Base-by-base conservation (phyloP, 805 yeast genomes). In the Candida incommunis region DNA sequence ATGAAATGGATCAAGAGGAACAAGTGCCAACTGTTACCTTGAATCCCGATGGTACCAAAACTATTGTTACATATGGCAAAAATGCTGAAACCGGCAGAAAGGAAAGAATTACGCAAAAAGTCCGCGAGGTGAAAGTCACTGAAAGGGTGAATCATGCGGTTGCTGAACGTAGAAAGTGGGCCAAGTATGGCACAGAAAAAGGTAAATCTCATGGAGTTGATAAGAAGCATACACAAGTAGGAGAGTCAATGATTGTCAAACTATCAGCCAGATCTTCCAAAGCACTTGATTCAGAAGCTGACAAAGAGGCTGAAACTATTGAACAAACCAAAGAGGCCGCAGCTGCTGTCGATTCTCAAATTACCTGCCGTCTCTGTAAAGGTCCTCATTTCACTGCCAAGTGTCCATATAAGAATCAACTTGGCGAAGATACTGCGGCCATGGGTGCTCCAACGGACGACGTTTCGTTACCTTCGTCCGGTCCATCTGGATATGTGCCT, bases 331-430 rank as follows among this genome's bases (percentile, higher is more conserved):
- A 61, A 69, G 67, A 65, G 60, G 66, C 62, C 52, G 64, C 64
- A 61, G 67, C 68, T 51, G 70, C 68, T 55, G 23, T 47, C 40
- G 43, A 46, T 42, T 31, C 37, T 31, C 37, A 31, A 11, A 62
- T 74, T 50, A 68, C 66, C 55, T 92, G 98, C 76, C 84, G 96
- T 75, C 69, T 74, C 45, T 92, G 99, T 81, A 83, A 82, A 49
- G 96, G 95, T 60, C 82, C 78, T 54, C 99, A 92, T 72, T 84
- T 80, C 75, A 83, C 96, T 37, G 69, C 86, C 63, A 80, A 82
- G 69, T 92, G 99, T 82, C 98, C 98, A 51, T 86, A 77, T 75
- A 88, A 83, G 69, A 94, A 82, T 57, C 82, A 92, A 31, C 70
- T 90, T 62, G 84, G 80, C 27, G 69, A 74, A 23, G 54, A 45